Conservation (phyloP, 495 filamentous ascomycete species). For the Aspergillus nidulans region DNA sequence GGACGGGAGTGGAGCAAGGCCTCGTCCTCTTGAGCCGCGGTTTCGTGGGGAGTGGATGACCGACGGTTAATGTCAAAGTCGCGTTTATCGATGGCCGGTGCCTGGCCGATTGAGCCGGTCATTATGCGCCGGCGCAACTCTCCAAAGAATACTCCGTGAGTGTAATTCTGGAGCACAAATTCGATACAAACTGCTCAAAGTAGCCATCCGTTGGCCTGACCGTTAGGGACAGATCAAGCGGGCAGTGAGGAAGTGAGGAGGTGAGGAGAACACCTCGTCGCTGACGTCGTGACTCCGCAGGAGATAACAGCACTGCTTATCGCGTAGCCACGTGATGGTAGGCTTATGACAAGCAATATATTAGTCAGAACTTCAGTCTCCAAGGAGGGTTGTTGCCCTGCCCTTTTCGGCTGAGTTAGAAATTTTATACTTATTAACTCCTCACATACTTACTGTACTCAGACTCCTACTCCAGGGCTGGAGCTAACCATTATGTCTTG, state of each 20-base stretch:
- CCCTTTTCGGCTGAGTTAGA: too few species aligned
- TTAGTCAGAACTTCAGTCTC: too few species aligned
- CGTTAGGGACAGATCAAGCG: not conserved
- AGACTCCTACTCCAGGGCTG: too few species aligned
- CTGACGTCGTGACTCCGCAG: constrained; percentile 3
- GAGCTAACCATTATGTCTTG: too few species aligned
- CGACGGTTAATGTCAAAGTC: constrained; percentile 56
- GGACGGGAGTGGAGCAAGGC: constrained; percentile 18
- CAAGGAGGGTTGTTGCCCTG: too few species aligned
- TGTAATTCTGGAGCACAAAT: not conserved
- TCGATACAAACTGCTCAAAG: too few species aligned
- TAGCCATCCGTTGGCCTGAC: not conserved
- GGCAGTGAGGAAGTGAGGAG: not conserved
- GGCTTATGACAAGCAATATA: too few species aligned
- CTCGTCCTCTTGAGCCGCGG: constrained; percentile 18
- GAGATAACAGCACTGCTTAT: constrained; percentile 24
- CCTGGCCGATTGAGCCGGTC: constrained; percentile 26
- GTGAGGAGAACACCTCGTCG: not conserved
- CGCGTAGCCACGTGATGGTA: constrained; percentile 26
- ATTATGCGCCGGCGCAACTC: constrained; percentile 15
- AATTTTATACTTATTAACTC: too few species aligned
- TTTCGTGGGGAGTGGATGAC: constrained; percentile 34
- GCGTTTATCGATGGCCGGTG: constrained; percentile 48
- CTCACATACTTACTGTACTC: too few species aligned
- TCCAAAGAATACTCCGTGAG: not conserved